Evolutionary conservation across 805 yeast species (phyloP), one percentile per base, ranked within the genome.

Genomic region (Isabelozyma rhagii): DNA sequence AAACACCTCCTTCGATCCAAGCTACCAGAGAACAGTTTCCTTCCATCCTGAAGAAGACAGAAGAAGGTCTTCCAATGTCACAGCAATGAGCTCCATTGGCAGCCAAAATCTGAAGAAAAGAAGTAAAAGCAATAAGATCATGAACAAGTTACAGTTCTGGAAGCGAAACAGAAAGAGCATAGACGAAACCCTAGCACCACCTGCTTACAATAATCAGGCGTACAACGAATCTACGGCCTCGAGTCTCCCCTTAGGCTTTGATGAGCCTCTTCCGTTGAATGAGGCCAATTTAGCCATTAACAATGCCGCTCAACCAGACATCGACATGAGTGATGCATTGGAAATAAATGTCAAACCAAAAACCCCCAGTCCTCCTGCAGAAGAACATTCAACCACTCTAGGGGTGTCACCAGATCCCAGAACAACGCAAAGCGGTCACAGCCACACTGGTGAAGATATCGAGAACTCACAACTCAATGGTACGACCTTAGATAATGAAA

Each of bases 111-210:
- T 39, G 46, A 54, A 41, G 40, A 59, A 49, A 36, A 45, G 44
- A 8, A 49, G 46, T 15, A 61, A 59, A 51, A 61, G 64, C 43
- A 60, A 56, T 27, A 64, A 59, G 40, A 52, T 72, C 17, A 52
- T 72, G 25, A 63, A 60, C 38, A 69, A 63, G 48, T 58, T 73
- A 5, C 74, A 68, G 56, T 73, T 73, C 51, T 73, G 78, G 78
- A 72, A 67, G 47, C 59, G 51, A 45, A 56, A 47, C 38, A 58
- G 51, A 44, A 47, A 46, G 6, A 48, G 45, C 8, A 50, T 46
- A 15, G 50, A 41, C 36, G 47, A 43, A 18, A 11, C 17, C 9
- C 6, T 31, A n/a, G 36, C 36, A 9, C 36, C 36, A 10, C 31
- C 13, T 21, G 5, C 29, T 21, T 17, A 43, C 29, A 4, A 9